Conservation (phyloP, 164 flowering plant species). For the Saururus chinensis region DNA sequence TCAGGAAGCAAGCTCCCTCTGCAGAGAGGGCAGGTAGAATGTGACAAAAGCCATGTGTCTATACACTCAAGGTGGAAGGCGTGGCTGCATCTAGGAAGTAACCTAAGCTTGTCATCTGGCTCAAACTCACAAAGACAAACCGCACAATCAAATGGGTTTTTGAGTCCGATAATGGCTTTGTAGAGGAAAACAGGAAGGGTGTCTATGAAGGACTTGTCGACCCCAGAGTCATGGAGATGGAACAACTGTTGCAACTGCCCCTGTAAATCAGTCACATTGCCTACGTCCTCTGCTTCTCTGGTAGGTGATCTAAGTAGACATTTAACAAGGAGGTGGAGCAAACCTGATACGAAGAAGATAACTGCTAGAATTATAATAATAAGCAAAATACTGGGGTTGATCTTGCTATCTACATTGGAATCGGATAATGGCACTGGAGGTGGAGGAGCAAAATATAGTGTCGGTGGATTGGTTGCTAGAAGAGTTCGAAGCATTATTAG, state of each 20-base stretch:
- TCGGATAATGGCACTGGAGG: slow-evolving; percentile 15
- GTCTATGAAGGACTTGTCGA: slow-evolving; percentile 87
- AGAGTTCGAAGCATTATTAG: slow-evolving; percentile 22
- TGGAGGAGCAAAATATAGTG: slow-evolving; percentile 5
- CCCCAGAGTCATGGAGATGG: slow-evolving; percentile 87
- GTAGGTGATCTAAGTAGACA: slow-evolving; percentile 41
- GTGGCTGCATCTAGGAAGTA: slow-evolving; percentile 91
- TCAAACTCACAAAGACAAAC: slow-evolving; percentile 95
- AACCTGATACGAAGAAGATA: slow-evolving; percentile 76
- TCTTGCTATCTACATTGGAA: slow-evolving; percentile 25
- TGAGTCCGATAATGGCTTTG: slow-evolving; percentile 69
- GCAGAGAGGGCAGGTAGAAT: slow-evolving; percentile 96
- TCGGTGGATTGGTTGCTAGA: slow-evolving; percentile 12
- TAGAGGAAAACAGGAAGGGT: slow-evolving; percentile 79
- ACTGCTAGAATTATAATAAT: slow-evolving; percentile 73
- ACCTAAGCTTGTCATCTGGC: slow-evolving; percentile 69
- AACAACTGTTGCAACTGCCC: slow-evolving; percentile 91
- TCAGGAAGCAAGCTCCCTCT: slow-evolving; percentile 61
- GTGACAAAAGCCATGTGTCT: slow-evolving; percentile 94
- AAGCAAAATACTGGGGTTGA: slow-evolving; percentile 72
- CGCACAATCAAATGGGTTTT: slow-evolving; percentile 91
- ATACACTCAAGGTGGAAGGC: slow-evolving; percentile 93
- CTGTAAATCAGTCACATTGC: slow-evolving; percentile 64
- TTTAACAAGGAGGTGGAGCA: slow-evolving; percentile 85
- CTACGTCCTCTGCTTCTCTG: slow-evolving; percentile 49